Conservation (phyloP, 129 eudicot genomes). For the Lactuca sativa region DNA sequence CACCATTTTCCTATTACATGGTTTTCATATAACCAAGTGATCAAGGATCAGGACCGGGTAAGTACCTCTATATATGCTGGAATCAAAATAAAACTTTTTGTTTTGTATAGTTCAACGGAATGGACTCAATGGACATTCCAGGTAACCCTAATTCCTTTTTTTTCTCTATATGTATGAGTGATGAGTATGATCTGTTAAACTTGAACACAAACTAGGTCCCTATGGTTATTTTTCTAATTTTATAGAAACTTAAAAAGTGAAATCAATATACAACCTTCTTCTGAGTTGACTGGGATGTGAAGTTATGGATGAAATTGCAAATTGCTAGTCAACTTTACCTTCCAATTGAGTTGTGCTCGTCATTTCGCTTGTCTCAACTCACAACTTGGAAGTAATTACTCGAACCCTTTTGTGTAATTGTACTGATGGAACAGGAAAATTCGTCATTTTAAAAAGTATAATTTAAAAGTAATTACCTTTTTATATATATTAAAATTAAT, state of each 20-base stretch:
- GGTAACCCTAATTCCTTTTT: no score
- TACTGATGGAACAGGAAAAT: slow-evolving; percentile 13
- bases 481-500: not conserved
- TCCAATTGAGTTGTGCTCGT: slow-evolving; percentile 1
- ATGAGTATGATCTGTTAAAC: no score
- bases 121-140: no score
- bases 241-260: slow-evolving; percentile 5
- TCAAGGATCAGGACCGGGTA: no score
- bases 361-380: slow-evolving; percentile 13
- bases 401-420: not conserved
- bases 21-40: no score
- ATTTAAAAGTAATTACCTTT: not conserved
- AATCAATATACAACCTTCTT: slow-evolving; percentile 15
- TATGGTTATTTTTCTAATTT: no score
- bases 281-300: not conserved
- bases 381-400: slow-evolving; percentile 5
- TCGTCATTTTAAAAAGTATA: not conserved
- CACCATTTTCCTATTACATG: no score
- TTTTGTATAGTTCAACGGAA: no score
- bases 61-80: no score
- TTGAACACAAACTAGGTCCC: slow-evolving; percentile 5
- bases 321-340: not conserved
- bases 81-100: no score
- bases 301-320: slow-evolving; percentile 9
- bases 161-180: no score